Evolutionary conservation across 805 yeast species (phyloP).

Genomic region (Soucietia sequanensis): DNA sequence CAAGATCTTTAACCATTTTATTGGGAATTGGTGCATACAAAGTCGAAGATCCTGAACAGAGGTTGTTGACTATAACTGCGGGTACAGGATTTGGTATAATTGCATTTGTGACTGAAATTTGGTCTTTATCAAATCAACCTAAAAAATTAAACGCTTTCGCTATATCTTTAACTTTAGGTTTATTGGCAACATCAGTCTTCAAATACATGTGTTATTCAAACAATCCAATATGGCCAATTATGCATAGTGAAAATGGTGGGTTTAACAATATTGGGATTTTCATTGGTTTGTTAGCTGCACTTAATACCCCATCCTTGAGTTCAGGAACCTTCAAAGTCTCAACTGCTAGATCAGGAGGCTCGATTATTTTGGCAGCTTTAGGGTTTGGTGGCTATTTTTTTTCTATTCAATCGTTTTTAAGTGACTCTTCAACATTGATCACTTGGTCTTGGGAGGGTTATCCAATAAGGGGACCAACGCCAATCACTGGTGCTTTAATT

Average conservation of each 20-base stretch:
- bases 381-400: constrained; percentile 81
- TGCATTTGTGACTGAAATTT: constrained; percentile 56
- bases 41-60: constrained; percentile 63
- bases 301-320: constrained; percentile 49
- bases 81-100: constrained; percentile 67
- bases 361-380: constrained; percentile 49
- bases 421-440: constrained; percentile 85
- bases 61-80: constrained; percentile 62
- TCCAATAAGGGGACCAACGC: constrained; percentile 82
- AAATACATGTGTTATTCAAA: constrained; percentile 79
- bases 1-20: constrained; percentile 54
- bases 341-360: constrained; percentile 34
- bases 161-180: constrained; percentile 65
- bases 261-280: constrained; percentile 68
- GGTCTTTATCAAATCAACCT: constrained; percentile 26
- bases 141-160: constrained; percentile 44
- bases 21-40: constrained; percentile 77
- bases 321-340: constrained; percentile 4
- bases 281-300: constrained; percentile 61
- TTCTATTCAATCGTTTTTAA: constrained; percentile 67
- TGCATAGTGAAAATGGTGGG: constrained; percentile 86
- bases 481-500: constrained; percentile 78
- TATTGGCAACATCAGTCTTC: constrained; percentile 67
- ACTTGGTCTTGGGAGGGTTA: constrained; percentile 97
- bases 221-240: constrained; percentile 95